A percentile compares a stretch with the other conserved stretches of the same genome.
Conservation (phyloP, 192 early-diverging fungal genomes). For the Entrophospora sp. region DNA sequence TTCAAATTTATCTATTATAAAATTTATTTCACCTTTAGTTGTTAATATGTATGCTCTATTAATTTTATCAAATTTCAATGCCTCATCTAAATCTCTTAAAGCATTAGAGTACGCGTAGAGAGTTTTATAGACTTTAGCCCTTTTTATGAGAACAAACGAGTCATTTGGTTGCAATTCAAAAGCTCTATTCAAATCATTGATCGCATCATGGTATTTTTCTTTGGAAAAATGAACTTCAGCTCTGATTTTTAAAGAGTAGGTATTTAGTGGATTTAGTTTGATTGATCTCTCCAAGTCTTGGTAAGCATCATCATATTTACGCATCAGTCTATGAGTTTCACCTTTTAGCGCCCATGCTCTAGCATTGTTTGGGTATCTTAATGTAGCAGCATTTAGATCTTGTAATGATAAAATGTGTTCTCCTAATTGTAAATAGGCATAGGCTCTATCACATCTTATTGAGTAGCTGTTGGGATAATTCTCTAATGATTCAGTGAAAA, state of each 20-base stretch:
- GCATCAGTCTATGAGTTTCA: neutral
- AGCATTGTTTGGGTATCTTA: slow-evolving; percentile 3
- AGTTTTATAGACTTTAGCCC: slow-evolving; percentile 1
- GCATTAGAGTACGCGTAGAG: neutral
- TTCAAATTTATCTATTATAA: neutral
- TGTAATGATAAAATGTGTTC: neutral
- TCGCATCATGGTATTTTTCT: neutral
- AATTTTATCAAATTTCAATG: neutral
- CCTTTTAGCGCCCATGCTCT: neutral
- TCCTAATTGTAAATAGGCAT: neutral
- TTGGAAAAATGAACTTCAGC: neutral
- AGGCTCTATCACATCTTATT: slow-evolving; percentile 12
- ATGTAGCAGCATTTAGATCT: slow-evolving; percentile 9
- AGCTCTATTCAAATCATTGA: slow-evolving; percentile 5
- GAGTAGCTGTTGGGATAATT: slow-evolving; percentile 11
- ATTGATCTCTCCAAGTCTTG: neutral
- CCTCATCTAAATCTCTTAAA: neutral
- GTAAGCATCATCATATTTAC: slow-evolving; percentile 2
- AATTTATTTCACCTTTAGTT: slow-evolving; percentile 11
- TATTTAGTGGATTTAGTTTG: neutral
- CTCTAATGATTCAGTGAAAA: neutral
- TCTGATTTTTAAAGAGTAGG: neutral
- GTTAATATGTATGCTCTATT: neutral
- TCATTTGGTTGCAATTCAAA: slow-evolving; percentile 9
- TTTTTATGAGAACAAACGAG: neutral